Evolutionary conservation across 441 rosid species (phyloP).

Genomic region (Sinapis alba): DNA sequence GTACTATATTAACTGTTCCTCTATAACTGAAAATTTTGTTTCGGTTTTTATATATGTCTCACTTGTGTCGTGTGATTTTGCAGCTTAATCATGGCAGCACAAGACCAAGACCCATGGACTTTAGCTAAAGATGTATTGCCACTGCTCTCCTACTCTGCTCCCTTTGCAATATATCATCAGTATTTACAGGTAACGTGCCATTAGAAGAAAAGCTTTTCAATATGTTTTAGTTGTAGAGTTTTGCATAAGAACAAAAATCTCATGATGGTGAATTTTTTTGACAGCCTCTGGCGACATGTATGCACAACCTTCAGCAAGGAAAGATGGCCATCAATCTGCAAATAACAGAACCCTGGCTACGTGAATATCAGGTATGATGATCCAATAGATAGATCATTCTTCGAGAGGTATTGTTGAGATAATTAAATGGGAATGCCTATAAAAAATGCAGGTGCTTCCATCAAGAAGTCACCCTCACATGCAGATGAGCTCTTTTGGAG

Average conservation of each 20-base stretch:
- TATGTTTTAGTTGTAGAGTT: neutral
- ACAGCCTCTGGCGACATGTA: constrained; percentile 91
- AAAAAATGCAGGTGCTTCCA: constrained; percentile 73
- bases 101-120: constrained; percentile 79
- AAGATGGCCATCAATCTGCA: constrained; percentile 87
- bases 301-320: constrained; percentile 79
- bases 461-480: constrained; percentile 92
- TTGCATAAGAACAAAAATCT: neutral
- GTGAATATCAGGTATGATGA: constrained; percentile 75
- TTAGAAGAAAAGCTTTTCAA: neutral
- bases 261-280: neutral
- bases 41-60: neutral
- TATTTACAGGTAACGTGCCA: constrained; percentile 70
- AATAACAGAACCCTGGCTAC: constrained; percentile 95
- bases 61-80: constrained; percentile 27
- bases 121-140: constrained; percentile 73
- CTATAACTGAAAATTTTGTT: neutral
- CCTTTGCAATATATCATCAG: constrained; percentile 89
- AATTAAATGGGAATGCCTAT: constrained; percentile 13
- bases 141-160: constrained; percentile 78
- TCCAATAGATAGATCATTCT: no score
- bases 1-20: neutral
- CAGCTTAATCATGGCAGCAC: constrained; percentile 85
- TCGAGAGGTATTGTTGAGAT: neutral
- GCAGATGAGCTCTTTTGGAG: constrained; percentile 93